A percentile compares a stretch with the other conserved stretches of the same genome.
These are phyloP conservation scores for Marchantia polymorpha DNA, from an alignment of 225 moss, liverwort and hornwort genomes.

Conservation along the genomic window DNA sequence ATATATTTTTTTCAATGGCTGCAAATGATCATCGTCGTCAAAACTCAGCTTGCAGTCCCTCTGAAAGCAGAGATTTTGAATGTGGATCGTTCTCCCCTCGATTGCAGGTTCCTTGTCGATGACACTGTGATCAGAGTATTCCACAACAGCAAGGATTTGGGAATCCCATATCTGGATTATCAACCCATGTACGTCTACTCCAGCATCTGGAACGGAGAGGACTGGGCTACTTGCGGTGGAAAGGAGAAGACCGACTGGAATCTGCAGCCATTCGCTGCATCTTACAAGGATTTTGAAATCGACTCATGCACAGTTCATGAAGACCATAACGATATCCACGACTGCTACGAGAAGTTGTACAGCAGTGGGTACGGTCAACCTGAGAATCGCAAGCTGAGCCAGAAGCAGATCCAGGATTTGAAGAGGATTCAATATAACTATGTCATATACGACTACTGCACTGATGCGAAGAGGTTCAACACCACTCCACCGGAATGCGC, in stretches of 20 bases:
- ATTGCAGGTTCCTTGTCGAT: constrained; percentile 61
- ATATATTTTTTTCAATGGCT: not conserved
- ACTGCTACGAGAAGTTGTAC: constrained; percentile 1
- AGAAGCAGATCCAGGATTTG: constrained; percentile 33
- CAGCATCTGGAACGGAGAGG: constrained; percentile 57
- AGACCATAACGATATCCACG: not conserved
- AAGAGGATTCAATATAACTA: constrained; percentile 20
- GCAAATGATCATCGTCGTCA: not conserved
- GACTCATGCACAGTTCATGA: constrained; percentile 41
- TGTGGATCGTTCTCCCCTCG: not conserved
- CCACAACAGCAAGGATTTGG: constrained; percentile 51
- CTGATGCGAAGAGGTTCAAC: constrained; percentile 30
- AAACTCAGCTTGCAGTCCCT: too few relatives aligned
- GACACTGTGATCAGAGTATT: constrained; percentile 57
- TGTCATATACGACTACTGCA: constrained; percentile 24
- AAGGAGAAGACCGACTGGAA: constrained; percentile 50
- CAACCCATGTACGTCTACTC: constrained; percentile 67
- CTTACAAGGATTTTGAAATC: constrained; percentile 49
- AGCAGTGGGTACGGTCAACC: not conserved
- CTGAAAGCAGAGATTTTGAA: not conserved
- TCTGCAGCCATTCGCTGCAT: constrained; percentile 48
- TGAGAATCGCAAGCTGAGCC: not conserved
- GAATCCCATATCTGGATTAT: constrained; percentile 50
- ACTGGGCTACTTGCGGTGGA: constrained; percentile 61
- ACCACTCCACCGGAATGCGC: constrained; percentile 9